Conservation (phyloP, 1,284 basidiomycete genomes). For the Pseudozyma sp. region DNA sequence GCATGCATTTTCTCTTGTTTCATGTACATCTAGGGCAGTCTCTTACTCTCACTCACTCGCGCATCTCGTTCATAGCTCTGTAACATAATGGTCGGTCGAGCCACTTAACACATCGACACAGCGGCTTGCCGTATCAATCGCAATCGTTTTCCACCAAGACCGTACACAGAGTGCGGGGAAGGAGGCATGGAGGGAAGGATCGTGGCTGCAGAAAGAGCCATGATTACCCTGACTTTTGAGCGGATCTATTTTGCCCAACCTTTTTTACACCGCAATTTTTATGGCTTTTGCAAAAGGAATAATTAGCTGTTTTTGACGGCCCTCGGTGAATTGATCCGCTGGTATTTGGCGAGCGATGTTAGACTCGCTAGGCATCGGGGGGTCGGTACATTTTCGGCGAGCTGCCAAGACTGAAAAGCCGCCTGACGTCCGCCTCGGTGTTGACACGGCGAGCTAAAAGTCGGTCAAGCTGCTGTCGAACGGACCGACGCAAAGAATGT, state of each 20-base stretch:
- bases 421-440: conserved; percentile 22
- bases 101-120: conserved; percentile 55
- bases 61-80: conserved; percentile 16
- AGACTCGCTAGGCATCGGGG: conserved; percentile 5
- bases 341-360: not conserved
- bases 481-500: conserved; percentile 16
- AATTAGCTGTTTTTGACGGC: too few species aligned
- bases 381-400: conserved; percentile 13
- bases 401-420: conserved; percentile 15
- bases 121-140: conserved; percentile 8
- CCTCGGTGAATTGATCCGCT: too few species aligned
- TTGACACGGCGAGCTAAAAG: conserved; percentile 15
- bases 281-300: too few species aligned
- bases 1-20: conserved; percentile 29
- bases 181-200: too few species aligned
- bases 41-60: conserved; percentile 5
- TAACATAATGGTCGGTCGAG: conserved; percentile 49
- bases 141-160: conserved; percentile 33
- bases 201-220: too few species aligned
- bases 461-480: conserved; percentile 15
- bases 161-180: too few species aligned
- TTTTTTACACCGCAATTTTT: too few species aligned
- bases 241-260: too few species aligned
- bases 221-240: too few species aligned
- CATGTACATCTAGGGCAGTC: conserved; percentile 19